phyloP scores from a whole-genome alignment of 495 filamentous ascomycete species.

The Extremus antarcticus region DNA sequence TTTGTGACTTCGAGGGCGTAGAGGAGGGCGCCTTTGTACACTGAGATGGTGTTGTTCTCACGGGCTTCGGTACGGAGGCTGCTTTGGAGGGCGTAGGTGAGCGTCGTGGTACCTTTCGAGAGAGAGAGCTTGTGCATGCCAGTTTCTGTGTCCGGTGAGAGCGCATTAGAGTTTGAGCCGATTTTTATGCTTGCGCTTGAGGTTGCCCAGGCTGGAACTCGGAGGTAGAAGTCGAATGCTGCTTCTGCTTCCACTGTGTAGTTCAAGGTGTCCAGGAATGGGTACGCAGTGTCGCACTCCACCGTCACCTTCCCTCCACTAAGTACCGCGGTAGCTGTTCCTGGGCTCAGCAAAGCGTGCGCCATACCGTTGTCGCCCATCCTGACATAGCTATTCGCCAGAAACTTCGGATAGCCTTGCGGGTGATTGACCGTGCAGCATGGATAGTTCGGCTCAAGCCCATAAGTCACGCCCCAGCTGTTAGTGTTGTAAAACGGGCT shows the following conservation, averaged over 20 bases:
- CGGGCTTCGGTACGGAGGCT: slow-evolving; percentile 27
- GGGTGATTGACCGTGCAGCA: slow-evolving; percentile 57
- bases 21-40: slow-evolving; percentile 44
- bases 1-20: slow-evolving; percentile 41
- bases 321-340: slow-evolving; percentile 25
- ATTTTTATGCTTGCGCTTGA: slow-evolving; percentile 13
- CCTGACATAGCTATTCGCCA: slow-evolving; percentile 23
- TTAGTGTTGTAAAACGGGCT: slow-evolving; percentile 43
- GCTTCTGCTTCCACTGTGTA: slow-evolving; percentile 37
- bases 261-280: slow-evolving; percentile 37
- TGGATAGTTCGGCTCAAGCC: slow-evolving; percentile 33
- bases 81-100: slow-evolving; percentile 24
- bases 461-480: slow-evolving; percentile 35
- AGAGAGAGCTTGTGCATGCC: slow-evolving; percentile 30
- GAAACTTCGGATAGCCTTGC: slow-evolving; percentile 50
- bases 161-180: not conserved
- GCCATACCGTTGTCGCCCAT: slow-evolving; percentile 30
- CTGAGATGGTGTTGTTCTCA: slow-evolving; percentile 43
- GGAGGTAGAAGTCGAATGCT: slow-evolving; percentile 39
- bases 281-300: slow-evolving; percentile 41
- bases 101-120: slow-evolving; percentile 20
- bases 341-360: slow-evolving; percentile 35
- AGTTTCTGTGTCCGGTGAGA: slow-evolving; percentile 15
- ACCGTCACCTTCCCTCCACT: slow-evolving; percentile 23
- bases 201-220: slow-evolving; percentile 40